phyloP scores from a whole-genome alignment of 1,139 yeast genomes.

The Pichia sorboxylosa region DNA sequence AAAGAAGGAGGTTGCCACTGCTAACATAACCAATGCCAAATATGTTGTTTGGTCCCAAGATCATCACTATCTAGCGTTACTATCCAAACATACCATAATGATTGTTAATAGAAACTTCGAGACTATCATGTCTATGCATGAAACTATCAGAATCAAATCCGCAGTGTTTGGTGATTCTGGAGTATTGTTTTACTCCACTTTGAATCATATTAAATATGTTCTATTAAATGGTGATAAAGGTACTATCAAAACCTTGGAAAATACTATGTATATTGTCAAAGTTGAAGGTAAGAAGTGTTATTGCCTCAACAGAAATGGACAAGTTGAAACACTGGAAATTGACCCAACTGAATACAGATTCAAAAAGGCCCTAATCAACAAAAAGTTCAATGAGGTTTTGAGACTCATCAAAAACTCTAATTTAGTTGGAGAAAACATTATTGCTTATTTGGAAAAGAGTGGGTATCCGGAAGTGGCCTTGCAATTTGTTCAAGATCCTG shows the following conservation, averaged over 20 bases:
- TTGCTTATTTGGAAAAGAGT: constrained; percentile 85
- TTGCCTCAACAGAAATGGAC: constrained; percentile 78
- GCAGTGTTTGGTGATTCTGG: constrained; percentile 97
- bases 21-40: constrained; percentile 69
- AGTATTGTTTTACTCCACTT: constrained; percentile 82
- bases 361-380: constrained; percentile 83
- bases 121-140: constrained; percentile 77
- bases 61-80: constrained; percentile 77
- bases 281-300: constrained; percentile 62
- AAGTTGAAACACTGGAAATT: constrained; percentile 63
- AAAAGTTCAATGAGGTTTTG: constrained; percentile 84
- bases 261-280: constrained; percentile 75
- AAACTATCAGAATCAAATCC: constrained; percentile 91
- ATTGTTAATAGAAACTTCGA: constrained; percentile 74
- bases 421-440: constrained; percentile 93
- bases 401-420: constrained; percentile 81
- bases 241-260: constrained; percentile 82
- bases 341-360: constrained; percentile 97
- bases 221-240: constrained; percentile 91
- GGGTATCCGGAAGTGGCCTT: constrained; percentile 93
- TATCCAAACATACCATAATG: constrained; percentile 88
- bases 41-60: constrained; percentile 84
- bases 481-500: constrained; percentile 94
- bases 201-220: constrained; percentile 91
- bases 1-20: constrained; percentile 62